Percentiles rank a stretch among this genome's conserved stretches.
Evolutionary conservation across 2,329 filamentous ascomycete genomes (phyloP).

Genomic region (Tolypocladium amazonense): DNA sequence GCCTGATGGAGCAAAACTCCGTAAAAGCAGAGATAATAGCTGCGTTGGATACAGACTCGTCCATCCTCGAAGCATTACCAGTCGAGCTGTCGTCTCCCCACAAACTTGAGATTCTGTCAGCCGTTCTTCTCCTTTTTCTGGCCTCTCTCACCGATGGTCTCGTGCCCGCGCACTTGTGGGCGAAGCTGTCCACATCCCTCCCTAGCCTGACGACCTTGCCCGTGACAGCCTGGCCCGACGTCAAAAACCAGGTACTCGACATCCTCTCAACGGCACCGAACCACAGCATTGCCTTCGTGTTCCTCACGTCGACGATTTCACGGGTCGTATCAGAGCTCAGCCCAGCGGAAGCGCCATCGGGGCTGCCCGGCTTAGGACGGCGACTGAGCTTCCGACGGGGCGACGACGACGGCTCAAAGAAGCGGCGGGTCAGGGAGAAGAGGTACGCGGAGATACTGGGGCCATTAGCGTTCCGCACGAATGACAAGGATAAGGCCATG

Average conservation of each 20-base stretch:
- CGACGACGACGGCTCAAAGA: conserved; percentile 21
- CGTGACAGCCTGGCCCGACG: conserved; percentile 22
- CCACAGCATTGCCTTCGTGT: conserved; percentile 83
- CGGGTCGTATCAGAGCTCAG: conserved; percentile 39
- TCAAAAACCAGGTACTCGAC: conserved; percentile 54
- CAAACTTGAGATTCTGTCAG: conserved; percentile 64
- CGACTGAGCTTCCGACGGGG: conserved; percentile 35
- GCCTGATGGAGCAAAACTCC: conserved; percentile 11
- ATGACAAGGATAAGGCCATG: conserved; percentile 43
- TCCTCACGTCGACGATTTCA: conserved; percentile 67
- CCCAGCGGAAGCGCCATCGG: conserved; percentile 17
- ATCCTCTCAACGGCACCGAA: conserved; percentile 60
- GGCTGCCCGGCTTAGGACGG: conserved; percentile 23
- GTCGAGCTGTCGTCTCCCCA: conserved; percentile 52
- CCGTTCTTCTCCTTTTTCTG: conserved; percentile 66
- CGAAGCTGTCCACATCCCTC: conserved; percentile 50
- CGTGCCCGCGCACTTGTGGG: conserved; percentile 60
- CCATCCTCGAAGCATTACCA: conserved; percentile 51
- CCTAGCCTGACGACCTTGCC: conserved; percentile 24
- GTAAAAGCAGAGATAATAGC: conserved; percentile 37
- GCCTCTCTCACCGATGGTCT: conserved; percentile 68
- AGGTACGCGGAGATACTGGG: conserved; percentile 57
- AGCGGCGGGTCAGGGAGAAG: conserved; percentile 47
- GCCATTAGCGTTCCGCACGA: conserved; percentile 46
- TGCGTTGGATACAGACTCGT: conserved; percentile 61